These are phyloP conservation scores for Talaromyces sp. DNA, from an alignment of 2,329 filamentous ascomycete species.

Conservation along the genomic window DNA sequence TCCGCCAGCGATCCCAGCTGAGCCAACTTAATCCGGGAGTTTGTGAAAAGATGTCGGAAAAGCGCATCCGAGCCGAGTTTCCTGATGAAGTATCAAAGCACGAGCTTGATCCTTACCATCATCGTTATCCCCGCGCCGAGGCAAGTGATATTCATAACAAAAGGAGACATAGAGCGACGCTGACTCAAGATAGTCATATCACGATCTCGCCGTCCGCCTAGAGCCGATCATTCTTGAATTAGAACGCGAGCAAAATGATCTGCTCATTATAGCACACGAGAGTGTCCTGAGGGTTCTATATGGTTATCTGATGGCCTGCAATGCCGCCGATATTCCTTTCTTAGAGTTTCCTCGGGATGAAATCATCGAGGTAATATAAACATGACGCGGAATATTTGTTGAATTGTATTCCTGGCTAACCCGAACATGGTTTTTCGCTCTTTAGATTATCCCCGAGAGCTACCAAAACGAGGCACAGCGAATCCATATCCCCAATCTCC, in stretches of 20 bases:
- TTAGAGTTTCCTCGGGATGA: conserved; percentile 94
- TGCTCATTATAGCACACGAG: conserved; percentile 98
- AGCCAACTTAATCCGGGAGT: conserved; percentile 96
- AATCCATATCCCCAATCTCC: conserved; percentile 76
- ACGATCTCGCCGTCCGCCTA: conserved; percentile 94
- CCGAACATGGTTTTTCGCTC: neutral
- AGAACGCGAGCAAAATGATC: conserved; percentile 92
- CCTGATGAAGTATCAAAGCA: conserved; percentile 93
- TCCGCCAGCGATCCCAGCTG: conserved; percentile 92
- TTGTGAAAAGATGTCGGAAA: conserved; percentile 89
- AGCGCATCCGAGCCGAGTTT: conserved; percentile 76
- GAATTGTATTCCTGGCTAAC: conserved; percentile 15
- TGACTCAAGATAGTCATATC: conserved; percentile 72
- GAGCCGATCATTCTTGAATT: conserved; percentile 97
- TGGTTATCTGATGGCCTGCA: conserved; percentile 97
- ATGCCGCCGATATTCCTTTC: conserved; percentile 88
- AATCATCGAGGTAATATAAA: conserved; percentile 76
- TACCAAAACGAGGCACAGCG: conserved; percentile 96
- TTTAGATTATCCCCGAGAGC: conserved; percentile 84
- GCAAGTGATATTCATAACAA: conserved; percentile 49
- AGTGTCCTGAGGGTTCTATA: conserved; percentile 96
- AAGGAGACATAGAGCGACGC: neutral
- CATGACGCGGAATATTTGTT: neutral
- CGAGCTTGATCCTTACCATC: conserved; percentile 92
- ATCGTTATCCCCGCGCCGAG: conserved; percentile 92